Evolutionary conservation across 1,284 basidiomycete genomes (phyloP), one percentile per base, ranked within the genome.

Genomic region (Ceratobasidium theobromae): DNA sequence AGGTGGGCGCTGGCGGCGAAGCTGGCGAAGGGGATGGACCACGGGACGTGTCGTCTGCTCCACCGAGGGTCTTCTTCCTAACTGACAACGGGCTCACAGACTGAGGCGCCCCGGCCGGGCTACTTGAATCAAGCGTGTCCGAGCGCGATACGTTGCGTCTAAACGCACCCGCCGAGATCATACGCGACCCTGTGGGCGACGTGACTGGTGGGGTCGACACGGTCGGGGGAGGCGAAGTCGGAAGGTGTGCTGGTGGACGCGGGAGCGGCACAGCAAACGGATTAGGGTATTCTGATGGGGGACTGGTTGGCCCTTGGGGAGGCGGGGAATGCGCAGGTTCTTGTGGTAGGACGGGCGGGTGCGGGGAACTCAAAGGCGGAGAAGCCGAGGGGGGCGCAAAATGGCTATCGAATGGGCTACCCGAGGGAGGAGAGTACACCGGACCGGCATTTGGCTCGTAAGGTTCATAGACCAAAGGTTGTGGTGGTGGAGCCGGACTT

Each of bases 141-240:
- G 79, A 82, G n/a, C 86, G 78, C 27, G 58, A 62, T 9, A 51
- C 33, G 32, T 49, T 62, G 5, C 72, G 66, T 18, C 82, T 82
- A 76, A 91, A 91, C 23, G 88, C 88, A 6, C 87, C 86, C 0
- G 88, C 88, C 0, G 87, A 84, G 65, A 91, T 89, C 45, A 83
- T 91, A 35, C 85, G 80, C 67, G n/a, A n/a, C 6, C 78, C 80
- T 16, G 8, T 12, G 16, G 72, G 73, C 64, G 76, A 74, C 65
- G 79, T 77, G 2, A 79, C 75, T 2, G 80, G 79, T 4, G 78
- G 77, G 52, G 77, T 74, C 71, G 74, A 75, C 8, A 38, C 16
- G 16, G 35, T 16, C 35, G 35, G 35, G 35, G 16, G 8, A 6
- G 35, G 16, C 4, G 43, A 21, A 5, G 12, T 30, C 21, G 21